A percentile compares a stretch with the other conserved stretches of the same genome.
These are phyloP conservation scores for Antrodiella citrinella DNA, from an alignment of 768 basidiomycete genomes.

Conservation along the genomic window DNA sequence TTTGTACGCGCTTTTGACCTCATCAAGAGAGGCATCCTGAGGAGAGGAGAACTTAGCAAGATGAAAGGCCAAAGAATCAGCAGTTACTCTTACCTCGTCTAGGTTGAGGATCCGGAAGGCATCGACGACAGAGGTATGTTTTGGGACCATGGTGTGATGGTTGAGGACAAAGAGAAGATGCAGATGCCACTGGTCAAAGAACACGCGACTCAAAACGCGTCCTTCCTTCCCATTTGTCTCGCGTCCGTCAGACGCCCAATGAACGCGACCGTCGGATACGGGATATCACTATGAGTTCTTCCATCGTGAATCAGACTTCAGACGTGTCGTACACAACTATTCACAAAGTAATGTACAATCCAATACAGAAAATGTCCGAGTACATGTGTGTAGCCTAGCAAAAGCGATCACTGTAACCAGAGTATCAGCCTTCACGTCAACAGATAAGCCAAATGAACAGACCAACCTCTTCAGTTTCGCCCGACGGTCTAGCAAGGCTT, in stretches of 20 bases:
- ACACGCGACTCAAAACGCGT: background rate
- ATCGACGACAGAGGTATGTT: slow-evolving; percentile 26
- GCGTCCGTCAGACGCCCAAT: slow-evolving; percentile 8
- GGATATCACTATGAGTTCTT: background rate
- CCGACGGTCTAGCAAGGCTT: slow-evolving; percentile 71
- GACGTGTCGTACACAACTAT: too few relatives aligned
- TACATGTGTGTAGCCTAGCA: background rate
- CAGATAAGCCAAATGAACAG: background rate
- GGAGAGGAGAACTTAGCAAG: background rate
- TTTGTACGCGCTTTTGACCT: slow-evolving; percentile 62
- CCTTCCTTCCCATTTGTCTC: slow-evolving; percentile 3
- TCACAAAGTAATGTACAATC: background rate
- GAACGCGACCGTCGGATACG: background rate
- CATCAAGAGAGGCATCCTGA: slow-evolving; percentile 54
- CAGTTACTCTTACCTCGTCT: slow-evolving; percentile 33
- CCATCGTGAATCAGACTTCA: too few relatives aligned
- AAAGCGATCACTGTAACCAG: slow-evolving; percentile 9
- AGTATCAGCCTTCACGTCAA: background rate
- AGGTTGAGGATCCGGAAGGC: slow-evolving; percentile 43
- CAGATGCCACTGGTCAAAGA: slow-evolving; percentile 7
- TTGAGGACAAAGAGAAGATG: background rate
- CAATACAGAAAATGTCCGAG: background rate
- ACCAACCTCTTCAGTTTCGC: slow-evolving; percentile 75
- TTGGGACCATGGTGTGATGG: slow-evolving; percentile 25
- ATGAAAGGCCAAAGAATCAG: background rate